A percentile compares a stretch with the other conserved stretches of the same genome.
phyloP scores from a whole-genome alignment of 202 grass and related monocot species.

The Saccharum hybrid region DNA sequence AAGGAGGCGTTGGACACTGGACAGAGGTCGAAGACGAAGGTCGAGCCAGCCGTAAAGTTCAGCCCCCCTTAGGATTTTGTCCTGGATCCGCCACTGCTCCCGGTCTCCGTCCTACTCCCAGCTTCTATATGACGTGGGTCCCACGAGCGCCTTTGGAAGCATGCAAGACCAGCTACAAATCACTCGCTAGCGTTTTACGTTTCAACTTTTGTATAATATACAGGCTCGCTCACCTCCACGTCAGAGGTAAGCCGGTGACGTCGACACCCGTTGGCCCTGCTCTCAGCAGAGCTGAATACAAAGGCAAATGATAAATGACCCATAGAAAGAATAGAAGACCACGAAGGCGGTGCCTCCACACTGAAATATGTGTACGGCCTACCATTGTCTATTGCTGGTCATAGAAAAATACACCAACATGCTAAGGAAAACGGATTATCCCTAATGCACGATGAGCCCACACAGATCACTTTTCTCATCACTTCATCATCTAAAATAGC shows the following conservation, averaged over 20 bases:
- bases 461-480: not conserved
- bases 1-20: too few species aligned
- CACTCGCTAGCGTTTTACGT: not conserved
- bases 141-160: not conserved
- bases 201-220: not conserved
- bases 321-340: constrained; percentile 2
- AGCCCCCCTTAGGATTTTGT: too few species aligned
- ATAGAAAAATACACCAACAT: constrained; percentile 29
- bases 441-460: constrained; percentile 14
- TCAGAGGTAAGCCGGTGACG: not conserved
- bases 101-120: not conserved
- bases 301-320: constrained; percentile 19
- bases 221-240: not conserved
- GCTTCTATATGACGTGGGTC: not conserved
- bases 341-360: not conserved
- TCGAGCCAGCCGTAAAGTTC: too few species aligned
- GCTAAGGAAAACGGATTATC: constrained; percentile 36
- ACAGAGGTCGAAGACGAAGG: too few species aligned
- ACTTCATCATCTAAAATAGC: constrained; percentile 11
- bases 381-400: constrained; percentile 8
- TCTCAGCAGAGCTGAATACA: constrained; percentile 33
- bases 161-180: not conserved
- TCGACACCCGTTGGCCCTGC: not conserved
- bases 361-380: constrained; percentile 39
- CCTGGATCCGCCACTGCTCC: too few species aligned